These are phyloP conservation scores for Gonapodya prolifera DNA, from an alignment of 192 early-diverging fungal genomes.

Conservation along the genomic window DNA sequence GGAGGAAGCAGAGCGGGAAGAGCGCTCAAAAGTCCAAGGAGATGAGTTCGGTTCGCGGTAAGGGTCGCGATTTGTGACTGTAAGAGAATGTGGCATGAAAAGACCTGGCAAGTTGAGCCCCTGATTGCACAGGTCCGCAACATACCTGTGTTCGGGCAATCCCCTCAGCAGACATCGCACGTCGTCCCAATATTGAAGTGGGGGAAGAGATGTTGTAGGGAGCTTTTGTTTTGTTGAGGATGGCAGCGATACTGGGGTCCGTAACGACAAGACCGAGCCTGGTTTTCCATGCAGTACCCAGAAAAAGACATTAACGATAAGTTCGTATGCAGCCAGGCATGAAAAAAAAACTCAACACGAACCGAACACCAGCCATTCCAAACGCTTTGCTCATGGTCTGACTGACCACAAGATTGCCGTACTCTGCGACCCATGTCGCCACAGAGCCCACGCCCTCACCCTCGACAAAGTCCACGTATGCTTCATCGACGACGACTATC, in stretches of 20 bases:
- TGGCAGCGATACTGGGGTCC: slow-evolving; percentile 60
- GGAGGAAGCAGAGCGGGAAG: slow-evolving; percentile 42
- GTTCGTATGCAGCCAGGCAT: background rate
- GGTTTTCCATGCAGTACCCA: background rate
- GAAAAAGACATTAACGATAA: background rate
- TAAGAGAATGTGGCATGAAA: too few species aligned
- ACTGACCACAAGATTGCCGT: slow-evolving; percentile 89
- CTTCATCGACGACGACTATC: slow-evolving; percentile 96
- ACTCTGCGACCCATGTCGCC: slow-evolving; percentile 62
- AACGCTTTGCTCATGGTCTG: slow-evolving; percentile 99
- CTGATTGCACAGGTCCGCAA: too few species aligned
- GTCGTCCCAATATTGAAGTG: slow-evolving; percentile 61
- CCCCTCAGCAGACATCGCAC: slow-evolving; percentile 62
- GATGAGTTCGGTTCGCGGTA: slow-evolving; percentile 43
- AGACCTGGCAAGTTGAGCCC: too few species aligned
- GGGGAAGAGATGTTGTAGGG: slow-evolving; percentile 95
- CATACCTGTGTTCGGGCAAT: slow-evolving; percentile 44
- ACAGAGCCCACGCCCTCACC: slow-evolving; percentile 48
- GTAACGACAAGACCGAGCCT: slow-evolving; percentile 79
- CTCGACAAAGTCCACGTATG: slow-evolving; percentile 92
- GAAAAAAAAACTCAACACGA: background rate
- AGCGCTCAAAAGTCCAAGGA: slow-evolving; percentile 48
- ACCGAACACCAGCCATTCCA: slow-evolving; percentile 81
- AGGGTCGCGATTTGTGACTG: slow-evolving; percentile 39
- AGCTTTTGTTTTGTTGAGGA: slow-evolving; percentile 97